phyloP scores from a whole-genome alignment of 1,284 basidiomycete genomes.

The Papiliotrema flavescens region DNA sequence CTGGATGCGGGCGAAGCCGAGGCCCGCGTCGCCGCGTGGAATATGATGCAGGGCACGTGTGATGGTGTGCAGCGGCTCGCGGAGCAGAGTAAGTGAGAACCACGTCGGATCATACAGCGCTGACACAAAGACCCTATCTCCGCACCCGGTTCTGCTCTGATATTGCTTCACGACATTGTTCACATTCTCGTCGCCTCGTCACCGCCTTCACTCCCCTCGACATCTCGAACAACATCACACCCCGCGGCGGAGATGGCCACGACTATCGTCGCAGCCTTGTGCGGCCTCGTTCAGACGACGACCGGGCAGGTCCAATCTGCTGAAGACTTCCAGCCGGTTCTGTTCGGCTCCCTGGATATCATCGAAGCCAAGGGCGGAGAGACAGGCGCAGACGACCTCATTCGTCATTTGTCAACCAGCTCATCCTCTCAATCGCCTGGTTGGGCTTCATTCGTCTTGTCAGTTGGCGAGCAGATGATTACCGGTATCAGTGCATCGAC shows the following conservation, averaged over 20 bases:
- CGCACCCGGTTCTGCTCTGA: conserved; percentile 14
- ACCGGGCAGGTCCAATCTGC: conserved; percentile 11
- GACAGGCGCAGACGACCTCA: background rate
- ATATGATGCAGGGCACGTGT: no score
- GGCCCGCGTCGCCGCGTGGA: no score
- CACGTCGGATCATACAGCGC: no score
- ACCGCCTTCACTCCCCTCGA: background rate
- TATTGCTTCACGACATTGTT: conserved; percentile 17
- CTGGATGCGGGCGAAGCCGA: no score
- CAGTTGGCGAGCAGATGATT: conserved; percentile 29
- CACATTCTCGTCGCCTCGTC: conserved; percentile 15
- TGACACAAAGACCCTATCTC: background rate
- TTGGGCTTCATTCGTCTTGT: conserved; percentile 21
- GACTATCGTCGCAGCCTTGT: conserved; percentile 18
- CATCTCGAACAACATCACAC: conserved; percentile 1
- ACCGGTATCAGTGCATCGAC: conserved; percentile 17
- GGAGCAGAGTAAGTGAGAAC: no score
- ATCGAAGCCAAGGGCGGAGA: conserved; percentile 14
- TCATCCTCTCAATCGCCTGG: background rate
- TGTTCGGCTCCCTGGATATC: conserved; percentile 34
- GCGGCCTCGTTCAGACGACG: conserved; percentile 19
- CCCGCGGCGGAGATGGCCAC: conserved; percentile 9
- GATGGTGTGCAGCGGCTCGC: no score
- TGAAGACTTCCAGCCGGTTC: conserved; percentile 25
- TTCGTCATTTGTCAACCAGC: background rate